phyloP scores from a whole-genome alignment of 139 green algal genomes.

The Axilococcus clingmanii region DNA sequence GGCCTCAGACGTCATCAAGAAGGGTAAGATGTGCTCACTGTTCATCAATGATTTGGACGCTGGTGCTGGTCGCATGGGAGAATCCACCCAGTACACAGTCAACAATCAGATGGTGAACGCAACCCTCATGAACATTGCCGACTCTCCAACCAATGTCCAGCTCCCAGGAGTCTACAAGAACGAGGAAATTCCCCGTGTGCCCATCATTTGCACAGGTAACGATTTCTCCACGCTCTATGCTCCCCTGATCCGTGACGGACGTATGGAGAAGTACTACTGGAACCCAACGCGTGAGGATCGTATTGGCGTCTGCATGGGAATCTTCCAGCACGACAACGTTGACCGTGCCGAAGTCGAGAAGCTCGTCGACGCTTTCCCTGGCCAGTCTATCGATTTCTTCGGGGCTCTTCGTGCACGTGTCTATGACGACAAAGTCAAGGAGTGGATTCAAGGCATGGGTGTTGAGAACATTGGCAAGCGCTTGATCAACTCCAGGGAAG shows the following conservation, averaged over 20 bases:
- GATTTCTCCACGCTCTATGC: slow-evolving; percentile 99
- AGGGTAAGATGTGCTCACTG: slow-evolving; percentile 96
- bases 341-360: slow-evolving; percentile 53
- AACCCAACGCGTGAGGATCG: slow-evolving; percentile 90
- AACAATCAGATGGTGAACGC: slow-evolving; percentile 99
- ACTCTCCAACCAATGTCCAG: slow-evolving; percentile 99
- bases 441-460: slow-evolving; percentile 71
- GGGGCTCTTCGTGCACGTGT: slow-evolving; percentile 85
- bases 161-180: slow-evolving; percentile 60
- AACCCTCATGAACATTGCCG: slow-evolving; percentile 99
- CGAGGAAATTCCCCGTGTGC: slow-evolving; percentile 89
- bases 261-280: slow-evolving; percentile 99
- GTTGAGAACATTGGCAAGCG: slow-evolving; percentile 79
- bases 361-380: slow-evolving; percentile 94
- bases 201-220: slow-evolving; percentile 95
- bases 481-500: slow-evolving; percentile 84
- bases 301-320: slow-evolving; percentile 91
- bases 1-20: slow-evolving; percentile 97
- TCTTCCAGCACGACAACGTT: slow-evolving; percentile 80
- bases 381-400: slow-evolving; percentile 99
- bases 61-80: slow-evolving; percentile 89
- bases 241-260: slow-evolving; percentile 96
- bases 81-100: slow-evolving; percentile 97
- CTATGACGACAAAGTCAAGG: slow-evolving; percentile 87
- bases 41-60: slow-evolving; percentile 99